These are phyloP conservation scores for Ceratonia siliqua DNA, from an alignment of 306 rosid species.

Conservation along the genomic window DNA sequence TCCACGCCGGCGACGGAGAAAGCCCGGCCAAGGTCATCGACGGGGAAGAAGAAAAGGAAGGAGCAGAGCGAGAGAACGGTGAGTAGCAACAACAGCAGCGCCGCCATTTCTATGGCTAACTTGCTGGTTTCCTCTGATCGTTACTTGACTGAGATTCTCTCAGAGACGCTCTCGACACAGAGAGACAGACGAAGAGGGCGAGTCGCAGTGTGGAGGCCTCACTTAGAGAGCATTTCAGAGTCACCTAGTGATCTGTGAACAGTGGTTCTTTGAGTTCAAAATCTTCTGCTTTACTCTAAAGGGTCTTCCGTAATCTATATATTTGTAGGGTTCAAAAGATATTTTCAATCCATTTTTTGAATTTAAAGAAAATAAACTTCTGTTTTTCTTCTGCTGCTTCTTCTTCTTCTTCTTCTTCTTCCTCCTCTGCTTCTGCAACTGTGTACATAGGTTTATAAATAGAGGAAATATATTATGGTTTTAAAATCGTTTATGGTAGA, in stretches of 20 bases:
- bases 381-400: neutral
- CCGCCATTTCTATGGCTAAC: slow-evolving; percentile 39
- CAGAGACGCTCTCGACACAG: slow-evolving; percentile 63
- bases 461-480: neutral
- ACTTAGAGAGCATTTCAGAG: slow-evolving; percentile 75
- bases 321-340: slow-evolving; percentile 26
- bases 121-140: slow-evolving; percentile 58
- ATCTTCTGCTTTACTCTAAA: slow-evolving; percentile 25
- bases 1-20: slow-evolving; percentile 26
- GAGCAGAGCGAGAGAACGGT: slow-evolving; percentile 23
- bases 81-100: neutral
- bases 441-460: slow-evolving; percentile 28
- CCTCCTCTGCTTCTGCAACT: slow-evolving; percentile 14
- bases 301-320: slow-evolving; percentile 20
- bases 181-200: slow-evolving; percentile 75
- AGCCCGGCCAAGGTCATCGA: slow-evolving; percentile 34
- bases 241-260: slow-evolving; percentile 53
- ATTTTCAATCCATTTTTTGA: slow-evolving; percentile 27
- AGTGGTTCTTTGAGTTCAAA: neutral
- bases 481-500: neutral
- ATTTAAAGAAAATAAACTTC: neutral
- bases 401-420: neutral
- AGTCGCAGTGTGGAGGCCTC: slow-evolving; percentile 84
- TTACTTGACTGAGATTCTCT: slow-evolving; percentile 70
- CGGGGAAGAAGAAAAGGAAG: slow-evolving; percentile 42